phyloP scores from a whole-genome alignment of 805 yeast genomes.

The Brettanomyces nanus region DNA sequence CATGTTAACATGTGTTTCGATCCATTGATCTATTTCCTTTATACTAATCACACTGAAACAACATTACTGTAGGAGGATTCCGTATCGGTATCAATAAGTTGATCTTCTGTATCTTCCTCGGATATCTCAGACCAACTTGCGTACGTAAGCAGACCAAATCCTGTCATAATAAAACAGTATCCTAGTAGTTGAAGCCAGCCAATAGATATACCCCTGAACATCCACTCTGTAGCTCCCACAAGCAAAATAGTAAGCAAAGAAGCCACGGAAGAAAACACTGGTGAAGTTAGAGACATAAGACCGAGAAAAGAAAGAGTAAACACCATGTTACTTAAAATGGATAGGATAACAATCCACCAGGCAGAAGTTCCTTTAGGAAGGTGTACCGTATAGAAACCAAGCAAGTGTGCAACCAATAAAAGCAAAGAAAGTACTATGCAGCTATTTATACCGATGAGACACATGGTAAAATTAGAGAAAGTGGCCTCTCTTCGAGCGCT shows the following conservation, averaged over 20 bases:
- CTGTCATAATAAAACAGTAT: conserved; percentile 58
- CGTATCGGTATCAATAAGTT: conserved; percentile 25
- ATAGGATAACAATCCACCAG: conserved; percentile 40
- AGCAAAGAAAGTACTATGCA: conserved; percentile 39
- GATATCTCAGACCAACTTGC: conserved; percentile 60
- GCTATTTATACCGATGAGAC: conserved; percentile 55
- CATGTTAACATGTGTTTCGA: too few relatives aligned
- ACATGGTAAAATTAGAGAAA: conserved; percentile 72
- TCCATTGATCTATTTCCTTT: too few relatives aligned
- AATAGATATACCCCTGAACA: conserved; percentile 51
- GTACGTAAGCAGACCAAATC: conserved; percentile 57
- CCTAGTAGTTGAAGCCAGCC: conserved; percentile 55
- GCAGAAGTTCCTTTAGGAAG: conserved; percentile 34
- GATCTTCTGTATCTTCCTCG: conserved; percentile 30
- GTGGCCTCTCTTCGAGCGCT: conserved; percentile 63
- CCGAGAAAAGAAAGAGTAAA: conserved; percentile 69
- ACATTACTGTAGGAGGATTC: too few relatives aligned
- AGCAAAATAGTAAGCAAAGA: conserved; percentile 64
- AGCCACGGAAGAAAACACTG: conserved; percentile 64
- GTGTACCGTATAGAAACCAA: conserved; percentile 51
- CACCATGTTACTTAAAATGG: conserved; percentile 53
- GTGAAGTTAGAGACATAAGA: conserved; percentile 76
- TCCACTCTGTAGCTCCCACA: conserved; percentile 73
- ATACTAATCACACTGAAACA: too few relatives aligned
- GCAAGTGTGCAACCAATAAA: conserved; percentile 40